These are phyloP conservation scores for Cryphonectria radicalis DNA, from an alignment of 2,329 filamentous ascomycete genomes.

Conservation along the genomic window DNA sequence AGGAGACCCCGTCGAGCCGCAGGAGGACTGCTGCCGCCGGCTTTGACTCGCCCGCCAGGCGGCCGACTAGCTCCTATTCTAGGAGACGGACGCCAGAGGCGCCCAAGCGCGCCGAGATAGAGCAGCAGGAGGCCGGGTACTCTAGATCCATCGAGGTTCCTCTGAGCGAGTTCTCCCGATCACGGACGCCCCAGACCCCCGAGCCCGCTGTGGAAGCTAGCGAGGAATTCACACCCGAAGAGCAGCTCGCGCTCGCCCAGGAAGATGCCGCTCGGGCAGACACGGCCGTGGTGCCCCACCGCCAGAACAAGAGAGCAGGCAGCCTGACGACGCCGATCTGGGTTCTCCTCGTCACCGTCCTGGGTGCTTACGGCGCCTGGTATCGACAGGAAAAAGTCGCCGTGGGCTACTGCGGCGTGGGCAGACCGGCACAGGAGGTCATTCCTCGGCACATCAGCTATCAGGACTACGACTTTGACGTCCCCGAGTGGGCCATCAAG, in stretches of 20 bases:
- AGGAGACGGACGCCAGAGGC: conserved; percentile 51
- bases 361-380: conserved; percentile 76
- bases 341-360: conserved; percentile 70
- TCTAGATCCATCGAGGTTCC: conserved; percentile 64
- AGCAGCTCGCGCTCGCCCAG: conserved; percentile 77
- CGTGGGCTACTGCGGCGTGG: conserved; percentile 92
- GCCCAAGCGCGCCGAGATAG: conserved; percentile 53
- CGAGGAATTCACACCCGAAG: conserved; percentile 94
- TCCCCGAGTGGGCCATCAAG: conserved; percentile 74
- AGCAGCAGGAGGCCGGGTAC: conserved; percentile 52
- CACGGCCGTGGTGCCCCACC: conserved; percentile 45
- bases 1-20: conserved; percentile 53
- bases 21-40: conserved; percentile 49
- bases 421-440: conserved; percentile 60
- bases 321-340: conserved; percentile 68
- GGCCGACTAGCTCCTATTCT: conserved; percentile 45
- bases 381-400: conserved; percentile 96
- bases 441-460: conserved; percentile 52
- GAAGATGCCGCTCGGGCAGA: conserved; percentile 65
- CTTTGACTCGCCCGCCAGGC: conserved; percentile 43
- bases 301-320: conserved; percentile 45
- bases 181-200: conserved; percentile 41
- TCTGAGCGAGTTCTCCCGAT: conserved; percentile 44
- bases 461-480: conserved; percentile 47
- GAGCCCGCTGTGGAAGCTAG: conserved; percentile 63